Evolutionary conservation across 2,329 filamentous ascomycete genomes (phyloP), one percentile per base, ranked within the genome.

Genomic region (Iodosphaeria phyllophila): DNA sequence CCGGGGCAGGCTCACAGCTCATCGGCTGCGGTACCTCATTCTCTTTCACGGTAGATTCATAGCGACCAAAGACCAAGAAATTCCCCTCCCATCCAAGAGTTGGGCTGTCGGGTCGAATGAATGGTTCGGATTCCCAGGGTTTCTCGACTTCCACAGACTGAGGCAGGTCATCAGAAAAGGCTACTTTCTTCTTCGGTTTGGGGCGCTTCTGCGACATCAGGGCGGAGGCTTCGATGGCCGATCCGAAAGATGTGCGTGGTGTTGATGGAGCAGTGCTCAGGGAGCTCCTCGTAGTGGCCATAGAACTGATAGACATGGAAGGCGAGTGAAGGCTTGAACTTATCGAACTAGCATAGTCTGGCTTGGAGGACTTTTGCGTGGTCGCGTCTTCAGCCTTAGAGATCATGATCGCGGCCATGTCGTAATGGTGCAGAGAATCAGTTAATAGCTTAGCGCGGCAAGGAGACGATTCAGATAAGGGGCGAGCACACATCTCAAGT

Each of bases 91-190:
- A 56, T 8, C 65, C 65, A 5, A 71, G 54, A 0, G 65, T 71
- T 2, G 65, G 65, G 4, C 64, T 70, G 35, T 71, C 65, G 0
- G 64, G 65, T 6, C 65, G 60, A 30, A 66, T 52, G 16, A 56
- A 46, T 12, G 60, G 58, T 35, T 63, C 44, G 5, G 36, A 42
- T 4, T 37, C 50, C 10, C 46, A 43, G 18, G 34, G 39, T 28
- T 28, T 23, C n/a, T 25, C 18, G 13, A 41, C 40, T 14, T 46
- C 42, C 22, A 41, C 37, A 16, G 42, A 30, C 16, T 45, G 37
- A 1, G 42, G 41, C 13, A 45, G 24, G 25, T 37, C 35, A n/a
- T 37, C 36, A 9, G 50, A 55, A 32, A 57, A 57, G 2, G 52
- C 56, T 1, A 57, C 53, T 38, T 54, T 56, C 38, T 58, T 56